Percentiles rank a stretch among this genome's conserved stretches.
These are phyloP conservation scores for Pleurotus cornucopiae DNA, from an alignment of 768 basidiomycete genomes.

Conservation along the genomic window DNA sequence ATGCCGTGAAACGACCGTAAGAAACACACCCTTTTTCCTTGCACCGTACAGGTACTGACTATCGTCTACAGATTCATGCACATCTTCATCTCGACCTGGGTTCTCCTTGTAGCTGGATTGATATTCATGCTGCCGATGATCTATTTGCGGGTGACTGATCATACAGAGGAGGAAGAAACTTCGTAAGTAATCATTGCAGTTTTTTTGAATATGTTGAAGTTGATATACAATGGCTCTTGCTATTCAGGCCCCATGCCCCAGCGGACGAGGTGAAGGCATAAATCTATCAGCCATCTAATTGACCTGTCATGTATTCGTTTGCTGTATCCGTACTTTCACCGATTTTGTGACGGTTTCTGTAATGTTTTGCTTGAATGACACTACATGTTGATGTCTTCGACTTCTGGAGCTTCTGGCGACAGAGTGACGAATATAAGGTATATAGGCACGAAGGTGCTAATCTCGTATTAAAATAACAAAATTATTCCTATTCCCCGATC, in stretches of 20 bases:
- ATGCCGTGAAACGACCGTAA: conserved; percentile 58
- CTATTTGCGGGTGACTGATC: conserved; percentile 62
- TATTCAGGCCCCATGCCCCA: too few relatives aligned
- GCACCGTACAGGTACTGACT: too few relatives aligned
- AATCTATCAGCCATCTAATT: too few relatives aligned
- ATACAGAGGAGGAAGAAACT: conserved; percentile 21
- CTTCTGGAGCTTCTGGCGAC: too few relatives aligned
- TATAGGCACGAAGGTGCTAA: neutral
- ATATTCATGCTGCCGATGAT: conserved; percentile 73
- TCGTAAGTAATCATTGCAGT: neutral
- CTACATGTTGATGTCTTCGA: too few relatives aligned
- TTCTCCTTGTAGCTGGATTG: conserved; percentile 60
- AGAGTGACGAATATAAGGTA: too few relatives aligned
- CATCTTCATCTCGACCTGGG: conserved; percentile 73
- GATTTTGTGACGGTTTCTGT: too few relatives aligned
- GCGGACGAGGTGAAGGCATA: too few relatives aligned
- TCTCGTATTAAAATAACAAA: conserved; percentile 49
- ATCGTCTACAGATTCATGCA: conserved; percentile 49
- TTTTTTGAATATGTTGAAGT: neutral
- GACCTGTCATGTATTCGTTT: too few relatives aligned
- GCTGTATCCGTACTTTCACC: too few relatives aligned
- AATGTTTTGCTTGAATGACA: too few relatives aligned
- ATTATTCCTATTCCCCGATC: conserved; percentile 77
- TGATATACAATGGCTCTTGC: too few relatives aligned
- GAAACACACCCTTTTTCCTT: conserved; percentile 17